A percentile compares a stretch with the other conserved stretches of the same genome.
Evolutionary conservation across 768 basidiomycete species (phyloP).

Genomic region (Termitomyces sp.): DNA sequence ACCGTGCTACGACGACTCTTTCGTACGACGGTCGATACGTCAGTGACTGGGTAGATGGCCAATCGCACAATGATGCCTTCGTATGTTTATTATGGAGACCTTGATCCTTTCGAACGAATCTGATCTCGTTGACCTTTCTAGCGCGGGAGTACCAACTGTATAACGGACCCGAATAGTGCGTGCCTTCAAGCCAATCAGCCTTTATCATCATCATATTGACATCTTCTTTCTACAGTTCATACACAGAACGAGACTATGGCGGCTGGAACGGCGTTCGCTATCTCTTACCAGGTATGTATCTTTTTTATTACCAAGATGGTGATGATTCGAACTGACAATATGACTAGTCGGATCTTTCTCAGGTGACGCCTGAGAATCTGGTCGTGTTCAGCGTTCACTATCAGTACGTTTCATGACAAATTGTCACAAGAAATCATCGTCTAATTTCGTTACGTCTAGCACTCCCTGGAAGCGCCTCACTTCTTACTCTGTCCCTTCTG

Average conservation of each 20-base stretch:
- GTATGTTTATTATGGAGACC: constrained; percentile 27
- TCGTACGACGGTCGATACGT: constrained; percentile 38
- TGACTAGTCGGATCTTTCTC: constrained; percentile 43
- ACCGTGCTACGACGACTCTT: constrained; percentile 46
- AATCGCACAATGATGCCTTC: constrained; percentile 41
- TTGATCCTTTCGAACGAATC: background rate
- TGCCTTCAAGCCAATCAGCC: constrained; percentile 3
- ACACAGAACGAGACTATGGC: constrained; percentile 50
- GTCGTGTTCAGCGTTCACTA: constrained; percentile 51
- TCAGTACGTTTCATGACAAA: constrained; percentile 31
- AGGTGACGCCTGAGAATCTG: constrained; percentile 48
- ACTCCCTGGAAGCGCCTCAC: constrained; percentile 54
- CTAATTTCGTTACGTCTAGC: constrained; percentile 23
- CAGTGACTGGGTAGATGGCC: constrained; percentile 48
- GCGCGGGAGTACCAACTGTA: constrained; percentile 39
- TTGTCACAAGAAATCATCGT: background rate
- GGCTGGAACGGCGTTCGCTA: constrained; percentile 56
- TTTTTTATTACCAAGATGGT: background rate
- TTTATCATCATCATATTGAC: background rate
- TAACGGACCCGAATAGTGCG: constrained; percentile 49
- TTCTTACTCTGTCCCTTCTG: constrained; percentile 46
- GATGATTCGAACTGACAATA: background rate
- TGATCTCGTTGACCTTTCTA: background rate
- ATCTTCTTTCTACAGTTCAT: constrained; percentile 38
- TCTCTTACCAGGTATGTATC: constrained; percentile 43